Evolutionary conservation across 495 filamentous ascomycete genomes (phyloP).

Genomic region (Aspergillus campestris): DNA sequence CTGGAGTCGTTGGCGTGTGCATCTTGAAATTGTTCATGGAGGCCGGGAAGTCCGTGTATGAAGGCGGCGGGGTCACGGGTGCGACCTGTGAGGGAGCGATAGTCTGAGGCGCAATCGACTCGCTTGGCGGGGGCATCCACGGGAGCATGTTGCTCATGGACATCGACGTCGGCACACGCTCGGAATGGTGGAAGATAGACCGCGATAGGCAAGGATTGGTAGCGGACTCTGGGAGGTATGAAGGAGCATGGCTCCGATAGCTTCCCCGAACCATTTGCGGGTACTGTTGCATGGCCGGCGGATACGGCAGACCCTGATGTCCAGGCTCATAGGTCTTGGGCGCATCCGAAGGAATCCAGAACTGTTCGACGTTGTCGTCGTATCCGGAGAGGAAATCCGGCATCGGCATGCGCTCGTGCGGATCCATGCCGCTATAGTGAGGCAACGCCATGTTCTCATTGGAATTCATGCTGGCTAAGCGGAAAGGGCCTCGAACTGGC

Average conservation of each 20-base stretch:
- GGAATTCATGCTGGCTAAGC: conserved; percentile 28
- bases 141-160: conserved; percentile 38
- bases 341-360: conserved; percentile 33
- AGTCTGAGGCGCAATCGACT: conserved; percentile 33
- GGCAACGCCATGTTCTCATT: conserved; percentile 27
- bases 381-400: conserved; percentile 35
- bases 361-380: conserved; percentile 37
- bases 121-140: conserved; percentile 29
- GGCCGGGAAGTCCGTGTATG: conserved; percentile 34
- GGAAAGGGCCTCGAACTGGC: conserved; percentile 32
- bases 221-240: conserved; percentile 33
- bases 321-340: conserved; percentile 32
- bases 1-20: conserved; percentile 35
- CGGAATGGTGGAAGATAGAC: conserved; percentile 36
- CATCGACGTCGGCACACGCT: conserved; percentile 31
- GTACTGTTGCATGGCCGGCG: conserved; percentile 30
- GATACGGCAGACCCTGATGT: conserved; percentile 24
- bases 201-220: conserved; percentile 38
- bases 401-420: conserved; percentile 32
- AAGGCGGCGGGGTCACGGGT: conserved; percentile 35
- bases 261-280: conserved; percentile 30
- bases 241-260: conserved; percentile 26
- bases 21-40: conserved; percentile 30
- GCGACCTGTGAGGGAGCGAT: conserved; percentile 31
- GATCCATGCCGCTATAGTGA: conserved; percentile 24